Evolutionary conservation across 2,329 filamentous ascomycete species (phyloP).

Genomic region (Spiromastix sp.): DNA sequence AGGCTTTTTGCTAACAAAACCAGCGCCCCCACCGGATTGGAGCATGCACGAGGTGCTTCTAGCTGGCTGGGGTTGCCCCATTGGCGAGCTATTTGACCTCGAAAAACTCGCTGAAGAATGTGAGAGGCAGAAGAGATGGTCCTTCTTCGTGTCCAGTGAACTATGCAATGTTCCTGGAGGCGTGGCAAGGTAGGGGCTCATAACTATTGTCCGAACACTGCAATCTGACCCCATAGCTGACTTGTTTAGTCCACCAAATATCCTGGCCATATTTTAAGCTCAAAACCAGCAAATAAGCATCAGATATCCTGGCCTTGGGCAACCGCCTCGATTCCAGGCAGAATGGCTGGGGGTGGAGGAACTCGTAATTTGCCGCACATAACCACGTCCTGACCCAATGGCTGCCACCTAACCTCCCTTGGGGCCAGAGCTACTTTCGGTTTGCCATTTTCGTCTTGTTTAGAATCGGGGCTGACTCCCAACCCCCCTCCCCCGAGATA

Average conservation of each 20-base stretch:
- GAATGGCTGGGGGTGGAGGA: slow-evolving; percentile 9
- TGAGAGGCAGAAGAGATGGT: slow-evolving; percentile 31
- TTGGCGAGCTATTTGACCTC: slow-evolving; percentile 39
- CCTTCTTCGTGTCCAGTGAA: slow-evolving; percentile 41
- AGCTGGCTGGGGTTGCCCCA: slow-evolving; percentile 42
- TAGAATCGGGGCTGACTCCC: slow-evolving; percentile 59
- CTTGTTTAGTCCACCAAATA: slow-evolving; percentile 10
- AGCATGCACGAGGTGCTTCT: slow-evolving; percentile 38
- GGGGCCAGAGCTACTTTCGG: slow-evolving; percentile 55
- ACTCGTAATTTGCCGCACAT: slow-evolving; percentile 56
- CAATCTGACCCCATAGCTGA: not conserved
- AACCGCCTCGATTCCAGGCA: slow-evolving; percentile 12
- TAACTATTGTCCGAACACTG: not conserved
- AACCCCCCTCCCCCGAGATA: slow-evolving; percentile 83
- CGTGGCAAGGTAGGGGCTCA: slow-evolving; percentile 16
- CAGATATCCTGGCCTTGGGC: slow-evolving; percentile 6
- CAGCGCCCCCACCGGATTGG: slow-evolving; percentile 8
- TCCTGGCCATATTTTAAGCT: slow-evolving; percentile 11
- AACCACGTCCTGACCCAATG: slow-evolving; percentile 73
- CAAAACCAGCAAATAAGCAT: not conserved
- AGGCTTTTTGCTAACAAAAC: not conserved
- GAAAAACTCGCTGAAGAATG: slow-evolving; percentile 32
- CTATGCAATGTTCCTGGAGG: slow-evolving; percentile 41
- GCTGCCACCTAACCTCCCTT: slow-evolving; percentile 59
- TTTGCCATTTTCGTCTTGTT: slow-evolving; percentile 39